These are phyloP conservation scores for Neonothopanus nambi DNA, from an alignment of 1,284 basidiomycete species.

Conservation along the genomic window DNA sequence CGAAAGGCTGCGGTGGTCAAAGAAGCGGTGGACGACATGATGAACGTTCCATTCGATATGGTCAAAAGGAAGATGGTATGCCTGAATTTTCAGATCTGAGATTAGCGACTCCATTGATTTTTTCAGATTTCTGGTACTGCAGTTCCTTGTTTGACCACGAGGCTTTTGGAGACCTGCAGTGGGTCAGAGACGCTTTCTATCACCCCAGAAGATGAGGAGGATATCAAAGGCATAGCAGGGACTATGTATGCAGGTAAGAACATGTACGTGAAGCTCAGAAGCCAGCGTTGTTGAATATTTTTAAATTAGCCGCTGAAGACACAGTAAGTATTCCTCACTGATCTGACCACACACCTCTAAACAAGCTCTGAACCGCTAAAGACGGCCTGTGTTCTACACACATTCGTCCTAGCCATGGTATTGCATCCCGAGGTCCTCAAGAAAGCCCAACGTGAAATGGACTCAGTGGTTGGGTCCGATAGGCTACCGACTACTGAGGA, in stretches of 20 bases:
- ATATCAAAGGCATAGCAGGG: slow-evolving; percentile 58
- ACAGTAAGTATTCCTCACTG: slow-evolving; percentile 31
- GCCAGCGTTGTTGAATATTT: slow-evolving; percentile 14
- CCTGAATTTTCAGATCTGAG: not conserved
- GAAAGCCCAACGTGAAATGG: slow-evolving; percentile 56
- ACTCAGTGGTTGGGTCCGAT: slow-evolving; percentile 44
- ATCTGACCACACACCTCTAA: not conserved
- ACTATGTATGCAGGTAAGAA: slow-evolving; percentile 48
- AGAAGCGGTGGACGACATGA: slow-evolving; percentile 43
- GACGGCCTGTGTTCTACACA: slow-evolving; percentile 46
- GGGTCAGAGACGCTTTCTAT: slow-evolving; percentile 29
- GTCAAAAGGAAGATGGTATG: slow-evolving; percentile 51
- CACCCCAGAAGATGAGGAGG: slow-evolving; percentile 46
- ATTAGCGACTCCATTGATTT: not conserved
- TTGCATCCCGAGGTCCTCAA: slow-evolving; percentile 48
- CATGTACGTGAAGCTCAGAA: not conserved
- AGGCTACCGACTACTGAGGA: slow-evolving; percentile 50
- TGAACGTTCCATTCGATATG: slow-evolving; percentile 53
- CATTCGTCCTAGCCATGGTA: slow-evolving; percentile 52
- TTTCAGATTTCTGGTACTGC: slow-evolving; percentile 44
- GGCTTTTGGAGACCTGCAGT: slow-evolving; percentile 42
- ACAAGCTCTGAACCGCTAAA: slow-evolving; percentile 21
- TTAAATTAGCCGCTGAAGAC: slow-evolving; percentile 44
- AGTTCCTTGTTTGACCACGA: slow-evolving; percentile 52
- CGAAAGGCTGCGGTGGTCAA: slow-evolving; percentile 45